Conservation (phyloP, 495 filamentous ascomycete genomes). For the Neurospora hispaniola region DNA sequence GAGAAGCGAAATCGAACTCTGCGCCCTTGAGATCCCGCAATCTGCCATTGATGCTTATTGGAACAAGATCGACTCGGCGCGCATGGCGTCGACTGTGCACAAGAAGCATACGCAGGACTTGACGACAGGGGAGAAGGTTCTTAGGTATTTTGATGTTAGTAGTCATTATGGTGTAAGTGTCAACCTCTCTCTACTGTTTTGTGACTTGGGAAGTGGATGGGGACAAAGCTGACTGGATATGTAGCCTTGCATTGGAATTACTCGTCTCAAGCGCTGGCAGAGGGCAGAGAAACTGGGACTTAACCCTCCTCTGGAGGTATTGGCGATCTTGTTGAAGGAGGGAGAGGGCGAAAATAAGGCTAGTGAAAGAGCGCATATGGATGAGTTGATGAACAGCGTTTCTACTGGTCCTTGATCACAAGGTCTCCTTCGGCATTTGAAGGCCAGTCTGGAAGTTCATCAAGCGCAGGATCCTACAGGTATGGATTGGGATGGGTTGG, state of each 20-base stretch:
- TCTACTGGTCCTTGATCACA: constrained; percentile 15
- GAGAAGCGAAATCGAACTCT: constrained; percentile 31
- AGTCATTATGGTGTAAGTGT: constrained; percentile 74
- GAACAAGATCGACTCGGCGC: constrained; percentile 50
- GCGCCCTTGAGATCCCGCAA: constrained; percentile 47
- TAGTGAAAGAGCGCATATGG: constrained; percentile 62
- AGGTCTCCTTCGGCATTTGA: background rate
- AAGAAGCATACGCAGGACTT: constrained; percentile 48
- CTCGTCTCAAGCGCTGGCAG: constrained; percentile 75
- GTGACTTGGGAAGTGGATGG: background rate
- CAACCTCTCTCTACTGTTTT: background rate
- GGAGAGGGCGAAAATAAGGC: constrained; percentile 39
- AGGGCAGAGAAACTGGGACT: constrained; percentile 69
- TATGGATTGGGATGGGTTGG: background rate
- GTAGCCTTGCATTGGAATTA: constrained; percentile 82
- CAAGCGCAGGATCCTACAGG: background rate
- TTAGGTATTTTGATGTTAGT: constrained; percentile 80
- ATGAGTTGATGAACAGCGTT: constrained; percentile 58
- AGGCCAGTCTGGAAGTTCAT: background rate
- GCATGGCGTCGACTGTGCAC: constrained; percentile 48
- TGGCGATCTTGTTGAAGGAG: constrained; percentile 71
- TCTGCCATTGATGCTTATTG: constrained; percentile 64
- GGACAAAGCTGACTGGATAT: background rate
- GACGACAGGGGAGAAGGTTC: constrained; percentile 66
- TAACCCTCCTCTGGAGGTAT: constrained; percentile 82